phyloP scores from a whole-genome alignment of 805 yeast genomes.

The Groenewaldozyma salmanticensis region DNA sequence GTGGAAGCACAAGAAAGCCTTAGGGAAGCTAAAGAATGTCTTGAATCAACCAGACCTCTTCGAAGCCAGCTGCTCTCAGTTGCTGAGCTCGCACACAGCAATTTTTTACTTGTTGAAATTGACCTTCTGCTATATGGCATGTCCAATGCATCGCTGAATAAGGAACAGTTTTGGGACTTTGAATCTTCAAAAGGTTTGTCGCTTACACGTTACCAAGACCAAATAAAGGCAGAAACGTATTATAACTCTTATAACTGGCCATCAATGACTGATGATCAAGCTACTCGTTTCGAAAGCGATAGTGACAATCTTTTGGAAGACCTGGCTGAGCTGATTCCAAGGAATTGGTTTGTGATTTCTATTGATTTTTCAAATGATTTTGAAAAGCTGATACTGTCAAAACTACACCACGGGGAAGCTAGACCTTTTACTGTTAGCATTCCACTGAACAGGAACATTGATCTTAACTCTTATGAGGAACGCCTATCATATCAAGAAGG shows the following conservation, averaged over 20 bases:
- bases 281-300: no score
- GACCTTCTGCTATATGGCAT: conserved; percentile 9
- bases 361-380: conserved; percentile 50
- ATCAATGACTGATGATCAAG: no score
- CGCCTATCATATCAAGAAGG: conserved; percentile 38
- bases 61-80: conserved; percentile 7
- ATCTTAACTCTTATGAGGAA: conserved; percentile 36
- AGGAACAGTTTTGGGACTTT: neutral
- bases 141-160: conserved; percentile 2
- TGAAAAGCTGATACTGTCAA: conserved; percentile 49
- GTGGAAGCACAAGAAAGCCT: neutral
- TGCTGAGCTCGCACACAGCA: conserved; percentile 10
- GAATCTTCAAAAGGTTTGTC: conserved; percentile 1
- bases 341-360: conserved; percentile 48
- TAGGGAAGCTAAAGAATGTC: conserved; percentile 5
- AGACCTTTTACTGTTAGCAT: conserved; percentile 44
- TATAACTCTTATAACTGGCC: no score
- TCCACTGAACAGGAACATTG: conserved; percentile 45
- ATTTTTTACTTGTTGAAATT: conserved; percentile 8
- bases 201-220: neutral
- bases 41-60: conserved; percentile 1
- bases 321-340: conserved; percentile 28
- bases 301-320: neutral
- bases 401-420: conserved; percentile 25
- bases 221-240: neutral